A percentile compares a stretch with the other conserved stretches of the same genome.
phyloP scores from a whole-genome alignment of 371 early-diverging fungal species.

The Pancytospora philotis region DNA sequence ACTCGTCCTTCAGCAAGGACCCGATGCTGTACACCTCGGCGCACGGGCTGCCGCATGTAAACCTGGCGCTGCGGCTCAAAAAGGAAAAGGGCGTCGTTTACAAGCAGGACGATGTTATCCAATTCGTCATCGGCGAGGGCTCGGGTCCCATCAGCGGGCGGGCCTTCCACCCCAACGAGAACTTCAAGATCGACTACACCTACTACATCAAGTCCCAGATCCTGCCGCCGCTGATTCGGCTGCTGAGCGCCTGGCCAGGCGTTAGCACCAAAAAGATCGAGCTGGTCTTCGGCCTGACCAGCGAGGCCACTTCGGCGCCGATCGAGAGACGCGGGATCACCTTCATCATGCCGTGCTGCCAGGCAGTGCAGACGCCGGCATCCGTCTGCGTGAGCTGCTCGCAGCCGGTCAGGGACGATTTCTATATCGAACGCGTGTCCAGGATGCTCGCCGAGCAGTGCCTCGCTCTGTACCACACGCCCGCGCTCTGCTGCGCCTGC shows the following conservation, averaged over 20 bases:
- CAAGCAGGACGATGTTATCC: conserved; percentile 77
- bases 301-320: not conserved
- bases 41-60: conserved; percentile 81
- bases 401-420: conserved; percentile 16
- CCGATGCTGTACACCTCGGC: conserved; percentile 79
- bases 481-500: conserved; percentile 41
- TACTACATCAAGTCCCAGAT: conserved; percentile 92
- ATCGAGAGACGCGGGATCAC: not conserved
- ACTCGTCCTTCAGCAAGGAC: conserved; percentile 72
- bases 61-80: conserved; percentile 76
- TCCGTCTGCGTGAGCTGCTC: conserved; percentile 46
- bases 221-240: conserved; percentile 69
- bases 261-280: conserved; percentile 25
- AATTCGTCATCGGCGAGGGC: conserved; percentile 77
- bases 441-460: conserved; percentile 37
- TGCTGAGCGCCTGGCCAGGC: conserved; percentile 13
- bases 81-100: conserved; percentile 63
- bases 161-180: conserved; percentile 77
- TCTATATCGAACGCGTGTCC: conserved; percentile 34
- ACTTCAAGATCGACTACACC: conserved; percentile 65
- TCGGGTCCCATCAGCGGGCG: conserved; percentile 62
- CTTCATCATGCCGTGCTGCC: conserved; percentile 54
- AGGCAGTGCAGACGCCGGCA: conserved; percentile 31
- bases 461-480: conserved; percentile 23
- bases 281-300: conserved; percentile 39